Conservation (phyloP, 192 early-diverging fungal species). For the Piromyces finnis region DNA sequence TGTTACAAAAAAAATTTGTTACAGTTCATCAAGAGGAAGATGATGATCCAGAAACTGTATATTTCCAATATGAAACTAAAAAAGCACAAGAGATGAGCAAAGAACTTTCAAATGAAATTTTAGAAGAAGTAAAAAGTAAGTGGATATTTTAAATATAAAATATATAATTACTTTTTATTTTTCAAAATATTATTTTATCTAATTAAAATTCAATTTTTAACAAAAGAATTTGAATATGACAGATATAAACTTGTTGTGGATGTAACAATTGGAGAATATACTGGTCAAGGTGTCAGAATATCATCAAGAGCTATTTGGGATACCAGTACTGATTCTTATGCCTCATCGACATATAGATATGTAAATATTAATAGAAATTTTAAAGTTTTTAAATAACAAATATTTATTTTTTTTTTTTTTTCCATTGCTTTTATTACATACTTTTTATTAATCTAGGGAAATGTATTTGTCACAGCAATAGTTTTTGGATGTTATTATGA, state of each 20-base stretch:
- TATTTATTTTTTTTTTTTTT: background rate
- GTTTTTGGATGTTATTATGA: conserved; percentile 30
- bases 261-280: conserved; percentile 35
- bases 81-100: conserved; percentile 20
- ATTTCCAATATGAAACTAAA: conserved; percentile 17
- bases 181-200: no score
- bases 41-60: background rate
- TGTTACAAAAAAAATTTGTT: conserved; percentile 16
- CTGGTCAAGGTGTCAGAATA: conserved; percentile 33
- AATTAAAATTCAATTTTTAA: background rate
- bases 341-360: conserved; percentile 31
- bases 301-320: conserved; percentile 32
- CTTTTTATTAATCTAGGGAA: conserved; percentile 11
- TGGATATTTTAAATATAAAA: background rate
- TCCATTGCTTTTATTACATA: background rate
- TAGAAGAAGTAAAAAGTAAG: conserved; percentile 27
- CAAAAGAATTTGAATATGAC: conserved; percentile 27
- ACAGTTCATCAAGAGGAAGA: conserved; percentile 14
- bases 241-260: conserved; percentile 39
- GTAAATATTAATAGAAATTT: conserved; percentile 8
- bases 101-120: conserved; percentile 29
- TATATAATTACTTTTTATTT: background rate
- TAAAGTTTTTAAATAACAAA: background rate
- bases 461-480: conserved; percentile 29
- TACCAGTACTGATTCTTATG: conserved; percentile 26